Evolutionary conservation across 768 basidiomycete species (phyloP), one percentile per base, ranked within the genome.

Genomic region (Suillus weaverae): DNA sequence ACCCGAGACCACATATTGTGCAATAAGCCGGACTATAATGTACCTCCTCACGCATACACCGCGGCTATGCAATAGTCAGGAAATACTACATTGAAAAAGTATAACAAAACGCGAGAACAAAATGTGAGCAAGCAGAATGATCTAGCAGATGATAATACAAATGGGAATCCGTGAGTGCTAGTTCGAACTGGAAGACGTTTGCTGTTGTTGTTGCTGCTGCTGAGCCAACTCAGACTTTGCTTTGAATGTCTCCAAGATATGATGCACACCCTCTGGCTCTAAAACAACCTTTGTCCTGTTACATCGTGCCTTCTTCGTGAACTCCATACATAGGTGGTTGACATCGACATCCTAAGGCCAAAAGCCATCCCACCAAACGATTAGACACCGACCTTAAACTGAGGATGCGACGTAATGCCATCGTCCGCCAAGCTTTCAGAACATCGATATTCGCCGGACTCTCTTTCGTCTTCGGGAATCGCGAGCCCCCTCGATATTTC

Each of bases 201-300:
- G 53, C 33, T 60, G 46, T 22, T 39, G 48, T 48, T 16, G 13
- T 14, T 48, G 54, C 53, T 67, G 48, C 59, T 67, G 66, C 54
- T 65, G 56, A 14, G 64, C 71, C 57, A 61, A 51, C 53, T n/a
- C n/a, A n/a, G 62, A 46, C 62, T 76, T 76, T 62, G 71, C 66
- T 62, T 77, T 72, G 48, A 84, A 77, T 59, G 70, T 76, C 68
- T 83, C 80, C 66, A 85, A 76, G 57, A 84, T 74, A 46, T 80
- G 77, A 60, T 74, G 76, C 64, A 84, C 78, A 43, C 80, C 76
- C 64, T 79, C 74, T 7, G 82, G 81, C 66, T 85, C 90, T 56
- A 94, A 76, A 22, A 94, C 92, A 43, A 93, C 89, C 78, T 91
- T 92, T 33, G 86, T 87, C 43, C 93, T 93, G 66, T 94, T 92